Base-by-base conservation (phyloP, 768 basidiomycete genomes). In the Cystofilobasidium ferigula region DNA sequence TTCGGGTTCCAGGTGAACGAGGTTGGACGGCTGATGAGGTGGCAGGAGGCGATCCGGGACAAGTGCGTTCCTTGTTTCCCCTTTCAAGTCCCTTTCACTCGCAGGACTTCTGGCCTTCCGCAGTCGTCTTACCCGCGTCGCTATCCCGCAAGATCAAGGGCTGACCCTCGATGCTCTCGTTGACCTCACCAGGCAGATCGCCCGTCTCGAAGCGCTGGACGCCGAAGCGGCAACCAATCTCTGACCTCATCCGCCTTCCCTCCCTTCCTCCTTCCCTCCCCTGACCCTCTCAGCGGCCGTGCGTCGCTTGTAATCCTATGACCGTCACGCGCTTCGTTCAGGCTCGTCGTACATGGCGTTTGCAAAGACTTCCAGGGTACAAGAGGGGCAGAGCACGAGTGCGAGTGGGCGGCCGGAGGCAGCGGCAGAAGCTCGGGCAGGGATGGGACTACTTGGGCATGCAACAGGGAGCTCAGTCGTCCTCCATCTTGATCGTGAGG, bases 1-100 rank as follows among this genome's bases (percentile, higher is more conserved):
- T 98, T 97, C 76, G 95, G 95, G 1, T 99, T 99, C 82, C 89
- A 92, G 77, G 79, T 98, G 40, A 83, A 97, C 72, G 95, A 98
- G 79, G 85, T 83, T 67, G 94, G 94, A 22, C 93, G 87, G 76
- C 76, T 95, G 71, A 87, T 92, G 74, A 80, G 93, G 72, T 99
- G 95, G 95, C 90, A 98, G 76, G 89, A 91, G 77, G 93, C 89
- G 4, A 83, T 87, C 42, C 78, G 94, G 62, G 93, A 98, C 77
- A 82, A 83, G 90, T 87, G 68, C 67, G 84, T 79, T n/a, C 36
- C 24, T 22, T 47, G 14, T 61, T 22, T 24, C 35, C 38, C 18
- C 7, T 6, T 20, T 47, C 26, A 3, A 7, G 9, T 26, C 32
- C 24, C 28, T 36, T 35, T 8, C 26, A 28, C 30, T 7, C 30